These are phyloP conservation scores for Colletotrichum sp. DNA, from an alignment of 2,329 filamentous ascomycete genomes.

Conservation along the genomic window DNA sequence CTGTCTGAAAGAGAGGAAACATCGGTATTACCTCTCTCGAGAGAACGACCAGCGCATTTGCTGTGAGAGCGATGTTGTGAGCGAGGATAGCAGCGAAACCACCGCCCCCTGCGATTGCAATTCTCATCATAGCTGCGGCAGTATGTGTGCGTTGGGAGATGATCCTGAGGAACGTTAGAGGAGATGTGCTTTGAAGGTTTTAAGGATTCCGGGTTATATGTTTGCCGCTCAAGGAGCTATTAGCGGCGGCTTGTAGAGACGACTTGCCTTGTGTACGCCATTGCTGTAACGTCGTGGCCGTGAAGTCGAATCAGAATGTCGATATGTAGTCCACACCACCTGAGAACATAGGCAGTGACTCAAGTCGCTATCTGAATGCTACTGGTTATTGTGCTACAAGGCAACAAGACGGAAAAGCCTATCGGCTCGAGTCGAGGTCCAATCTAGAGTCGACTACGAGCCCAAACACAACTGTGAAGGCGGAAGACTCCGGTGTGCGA, in stretches of 20 bases:
- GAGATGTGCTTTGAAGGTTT: not conserved
- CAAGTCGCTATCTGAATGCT: not conserved
- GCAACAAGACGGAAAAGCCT: not conserved
- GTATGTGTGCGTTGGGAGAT: not conserved
- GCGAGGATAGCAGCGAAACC: conserved; percentile 50
- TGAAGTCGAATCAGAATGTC: not conserved
- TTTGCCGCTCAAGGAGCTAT: not conserved
- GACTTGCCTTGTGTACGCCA: not conserved
- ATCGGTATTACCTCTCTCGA: conserved; percentile 63
- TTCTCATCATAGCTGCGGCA: conserved; percentile 46
- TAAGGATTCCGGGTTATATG: not conserved
- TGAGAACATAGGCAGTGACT: not conserved
- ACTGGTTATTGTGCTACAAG: not conserved
- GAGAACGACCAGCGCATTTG: conserved; percentile 73
- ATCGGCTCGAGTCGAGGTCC: not conserved
- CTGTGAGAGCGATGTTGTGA: conserved; percentile 65
- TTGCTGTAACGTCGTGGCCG: not conserved
- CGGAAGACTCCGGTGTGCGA: not conserved
- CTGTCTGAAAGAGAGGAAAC: not conserved
- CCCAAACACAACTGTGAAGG: not conserved
- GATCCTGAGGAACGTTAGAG: not conserved
- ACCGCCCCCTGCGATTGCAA: conserved; percentile 51
- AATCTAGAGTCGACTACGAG: not conserved
- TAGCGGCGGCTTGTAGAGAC: not conserved
- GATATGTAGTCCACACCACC: not conserved